Conservation (phyloP, 805 yeast genomes). For the Hanseniaspora guilliermondii region DNA sequence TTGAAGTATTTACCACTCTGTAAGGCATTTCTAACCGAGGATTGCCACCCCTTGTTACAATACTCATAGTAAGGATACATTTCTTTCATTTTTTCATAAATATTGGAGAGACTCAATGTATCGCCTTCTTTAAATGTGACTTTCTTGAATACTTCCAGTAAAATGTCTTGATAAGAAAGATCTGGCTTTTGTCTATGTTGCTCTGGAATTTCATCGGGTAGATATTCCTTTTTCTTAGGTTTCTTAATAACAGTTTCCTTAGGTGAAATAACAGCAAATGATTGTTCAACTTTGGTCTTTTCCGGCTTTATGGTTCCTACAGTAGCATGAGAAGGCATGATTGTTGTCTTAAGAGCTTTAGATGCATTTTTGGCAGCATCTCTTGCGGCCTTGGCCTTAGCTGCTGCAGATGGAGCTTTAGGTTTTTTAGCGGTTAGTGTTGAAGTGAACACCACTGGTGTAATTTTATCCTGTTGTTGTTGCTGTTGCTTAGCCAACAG, state of each 20-base stretch:
- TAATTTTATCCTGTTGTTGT: slow-evolving; percentile 11
- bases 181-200: slow-evolving; percentile 78
- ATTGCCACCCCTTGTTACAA: slow-evolving; percentile 97
- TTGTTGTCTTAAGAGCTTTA: slow-evolving; percentile 22
- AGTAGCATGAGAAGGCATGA: slow-evolving; percentile 25
- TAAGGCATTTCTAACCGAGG: slow-evolving; percentile 79
- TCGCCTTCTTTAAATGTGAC: slow-evolving; percentile 40
- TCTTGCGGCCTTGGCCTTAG: slow-evolving; percentile 4
- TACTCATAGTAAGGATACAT: slow-evolving; percentile 82
- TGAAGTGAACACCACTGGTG: not conserved
- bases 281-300: not conserved
- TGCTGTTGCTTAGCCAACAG: slow-evolving; percentile 17
- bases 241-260: slow-evolving; percentile 35
- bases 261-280: slow-evolving; percentile 25
- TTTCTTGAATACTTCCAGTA: slow-evolving; percentile 64
- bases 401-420: not conserved
- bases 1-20: slow-evolving; percentile 75
- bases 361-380: slow-evolving; percentile 17
- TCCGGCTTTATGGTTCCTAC: slow-evolving; percentile 13
- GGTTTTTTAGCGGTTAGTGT: slow-evolving; percentile 6
- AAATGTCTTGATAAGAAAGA: slow-evolving; percentile 65
- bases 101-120: slow-evolving; percentile 75
- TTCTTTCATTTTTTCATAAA: slow-evolving; percentile 75
- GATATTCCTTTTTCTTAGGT: slow-evolving; percentile 46
- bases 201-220: slow-evolving; percentile 76